Base-by-base conservation (phyloP, 345 rosid genomes). In the Aethionema arabicum region DNA sequence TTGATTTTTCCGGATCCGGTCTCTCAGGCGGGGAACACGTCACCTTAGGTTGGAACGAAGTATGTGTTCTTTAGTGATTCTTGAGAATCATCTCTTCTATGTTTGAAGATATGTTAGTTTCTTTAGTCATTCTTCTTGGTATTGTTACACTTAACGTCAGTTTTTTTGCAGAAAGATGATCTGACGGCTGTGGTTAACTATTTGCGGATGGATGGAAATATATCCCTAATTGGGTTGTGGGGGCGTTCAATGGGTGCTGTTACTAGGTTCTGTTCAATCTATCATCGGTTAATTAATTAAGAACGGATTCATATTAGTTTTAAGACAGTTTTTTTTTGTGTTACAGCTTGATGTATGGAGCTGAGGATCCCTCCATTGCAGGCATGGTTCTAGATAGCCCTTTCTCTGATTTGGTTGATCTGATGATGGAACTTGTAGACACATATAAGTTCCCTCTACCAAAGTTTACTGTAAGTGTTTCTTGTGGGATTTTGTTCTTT, bases 201-300 rank as follows among this genome's bases (percentile, higher is more conserved):
- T 74, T 61, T 91, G 68, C 83, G 96, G 60, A 82, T 82, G 52
- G 95, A 91, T 79, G 96, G 87, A 79, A 86, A 84, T 70, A 81
- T 88, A 67, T 86, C 98, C 68, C 70, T 91, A 82, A 88, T 91
- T 69, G 95, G 88, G 50, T 78, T 91, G 66, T 91, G 98, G 96
- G 98, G 98, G 47, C 95, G 91, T 46, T 88, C 98, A 67, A 88
- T 91, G 98, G 98, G 96, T 51, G 88, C 98, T 52, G 96, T 86
- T 55, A 84, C 98, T 52, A 88, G 96, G 98, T 88, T 61, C 14
- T 65, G 36, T 63, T 40, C 69, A 32, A 57, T 37, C 49, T 59
- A 61, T 73, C 36, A 14, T 11, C 32, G 58, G 4, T 32, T 12
- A 32, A 8, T 38, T 12, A 37, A 32, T 8, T 44, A 9, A 59